phyloP scores from a whole-genome alignment of 805 yeast species.

The Blastobotrys americana region DNA sequence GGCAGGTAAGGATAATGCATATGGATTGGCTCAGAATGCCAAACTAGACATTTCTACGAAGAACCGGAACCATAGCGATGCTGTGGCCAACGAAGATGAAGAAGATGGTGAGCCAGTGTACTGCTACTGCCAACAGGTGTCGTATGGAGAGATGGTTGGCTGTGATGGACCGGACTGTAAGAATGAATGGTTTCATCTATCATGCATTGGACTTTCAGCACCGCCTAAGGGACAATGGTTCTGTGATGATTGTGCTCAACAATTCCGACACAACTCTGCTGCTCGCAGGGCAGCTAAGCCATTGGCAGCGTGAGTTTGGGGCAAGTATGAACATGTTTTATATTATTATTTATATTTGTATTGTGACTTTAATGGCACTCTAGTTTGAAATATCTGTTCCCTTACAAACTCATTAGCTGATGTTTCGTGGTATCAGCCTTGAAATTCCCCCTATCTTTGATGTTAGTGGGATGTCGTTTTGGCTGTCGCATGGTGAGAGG shows the following conservation, averaged over 20 bases:
- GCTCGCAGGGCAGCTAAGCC: neutral
- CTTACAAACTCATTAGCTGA: too few species aligned
- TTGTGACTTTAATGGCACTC: too few species aligned
- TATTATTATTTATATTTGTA: too few species aligned
- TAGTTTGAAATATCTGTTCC: too few species aligned
- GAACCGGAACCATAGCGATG: neutral
- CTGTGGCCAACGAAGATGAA: conserved; percentile 21
- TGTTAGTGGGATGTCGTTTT: too few species aligned
- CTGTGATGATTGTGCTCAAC: conserved; percentile 54
- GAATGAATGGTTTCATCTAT: conserved; percentile 93
- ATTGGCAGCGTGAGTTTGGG: neutral
- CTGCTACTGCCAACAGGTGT: conserved; percentile 94
- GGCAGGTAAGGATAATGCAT: neutral
- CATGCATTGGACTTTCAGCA: conserved; percentile 80
- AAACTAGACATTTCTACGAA: conserved; percentile 1
- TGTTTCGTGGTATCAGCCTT: too few species aligned
- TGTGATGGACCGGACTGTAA: conserved; percentile 93
- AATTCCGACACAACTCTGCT: conserved; percentile 11
- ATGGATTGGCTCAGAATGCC: neutral
- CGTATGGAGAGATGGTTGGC: conserved; percentile 98
- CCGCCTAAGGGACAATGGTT: conserved; percentile 85
- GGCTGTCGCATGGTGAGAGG: too few species aligned
- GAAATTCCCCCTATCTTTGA: too few species aligned
- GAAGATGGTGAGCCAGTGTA: conserved; percentile 66
- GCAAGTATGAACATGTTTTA: too few species aligned